phyloP scores from a whole-genome alignment of 1,284 basidiomycete genomes.

The Leccinum pseudoinsigne region DNA sequence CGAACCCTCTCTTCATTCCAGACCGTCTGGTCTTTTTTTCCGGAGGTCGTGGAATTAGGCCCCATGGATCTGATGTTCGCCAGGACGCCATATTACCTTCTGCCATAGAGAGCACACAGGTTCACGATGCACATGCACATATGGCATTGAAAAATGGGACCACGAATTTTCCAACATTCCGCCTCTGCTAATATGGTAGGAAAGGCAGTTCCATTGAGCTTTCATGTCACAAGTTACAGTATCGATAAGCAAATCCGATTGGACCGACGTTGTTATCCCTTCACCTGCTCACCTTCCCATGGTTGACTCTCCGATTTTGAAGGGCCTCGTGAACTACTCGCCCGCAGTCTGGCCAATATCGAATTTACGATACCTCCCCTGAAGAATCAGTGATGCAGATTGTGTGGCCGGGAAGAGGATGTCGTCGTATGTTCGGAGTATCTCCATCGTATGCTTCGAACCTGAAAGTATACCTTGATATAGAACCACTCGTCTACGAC shows the following conservation, averaged over 20 bases:
- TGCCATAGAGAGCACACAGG: neutral
- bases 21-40: neutral
- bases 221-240: neutral
- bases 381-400: slow-evolving; percentile 63
- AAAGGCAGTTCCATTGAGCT: neutral
- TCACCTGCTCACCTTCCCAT: too few species aligned
- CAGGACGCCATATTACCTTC: neutral
- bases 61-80: neutral
- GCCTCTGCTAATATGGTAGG: neutral
- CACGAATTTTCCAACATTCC: neutral
- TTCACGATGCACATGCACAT: neutral
- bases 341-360: slow-evolving; percentile 34
- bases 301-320: neutral
- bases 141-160: neutral
- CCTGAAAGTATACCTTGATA: neutral
- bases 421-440: neutral
- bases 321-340: neutral
- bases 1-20: neutral
- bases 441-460: slow-evolving; percentile 13
- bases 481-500: neutral
- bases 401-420: slow-evolving; percentile 59
- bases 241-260: neutral
- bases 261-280: neutral
- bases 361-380: slow-evolving; percentile 58
- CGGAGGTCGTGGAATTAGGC: neutral